Evolutionary conservation across 1,284 basidiomycete genomes (phyloP), one percentile per base, ranked within the genome.

Genomic region (Ganoderma sinense): DNA sequence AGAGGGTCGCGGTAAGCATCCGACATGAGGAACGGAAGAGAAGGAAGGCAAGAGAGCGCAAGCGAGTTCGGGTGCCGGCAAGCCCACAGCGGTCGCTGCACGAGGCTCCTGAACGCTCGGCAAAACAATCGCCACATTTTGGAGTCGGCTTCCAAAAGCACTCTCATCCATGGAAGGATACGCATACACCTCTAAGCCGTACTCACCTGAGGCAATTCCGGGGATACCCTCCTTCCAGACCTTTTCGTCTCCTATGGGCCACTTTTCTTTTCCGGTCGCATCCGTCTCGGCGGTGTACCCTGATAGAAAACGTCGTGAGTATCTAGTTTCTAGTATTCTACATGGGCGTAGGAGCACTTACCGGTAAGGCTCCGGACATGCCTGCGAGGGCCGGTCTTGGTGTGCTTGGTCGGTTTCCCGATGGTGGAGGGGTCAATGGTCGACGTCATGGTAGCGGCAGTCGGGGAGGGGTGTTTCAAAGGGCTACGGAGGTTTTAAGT

Each of bases 231-330:
- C 86, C 81, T 92, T 94, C 95, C 95, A 97, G 0, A 87, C 86
- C 69, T 85, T 82, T 79, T 96, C 94, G 53, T 97, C 93, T 48
- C 95, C 95, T 73, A 88, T 85, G 36, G 94, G 94, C 94, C 94
- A 96, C 79, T 91, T 91, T 77, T 94, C 92, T 76, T 94, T 91
- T 48, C 92, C 94, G 56, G 84, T 79, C 14, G 86, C 89, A 71
- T 94, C 94, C 53, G 88, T 88, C 76, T 94, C 93, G 5, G 93
- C 91, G 10, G 89, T 80, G 76, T 93, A 94, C 26, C 91, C 93
- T 94, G 71, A 53, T 66, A 29, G 60, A 36, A 59, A 51, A 16
- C 2, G n/a, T 53, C 4, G 31, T 65, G 26, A 66, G 53, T 31
- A 68, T 20, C n/a, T 41, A 65, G 67, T 41, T 41, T 56, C 29